A percentile compares a stretch with the other conserved stretches of the same genome.
These are phyloP conservation scores for Onygenales sp. DNA, from an alignment of 2,329 filamentous ascomycete species.

Conservation along the genomic window DNA sequence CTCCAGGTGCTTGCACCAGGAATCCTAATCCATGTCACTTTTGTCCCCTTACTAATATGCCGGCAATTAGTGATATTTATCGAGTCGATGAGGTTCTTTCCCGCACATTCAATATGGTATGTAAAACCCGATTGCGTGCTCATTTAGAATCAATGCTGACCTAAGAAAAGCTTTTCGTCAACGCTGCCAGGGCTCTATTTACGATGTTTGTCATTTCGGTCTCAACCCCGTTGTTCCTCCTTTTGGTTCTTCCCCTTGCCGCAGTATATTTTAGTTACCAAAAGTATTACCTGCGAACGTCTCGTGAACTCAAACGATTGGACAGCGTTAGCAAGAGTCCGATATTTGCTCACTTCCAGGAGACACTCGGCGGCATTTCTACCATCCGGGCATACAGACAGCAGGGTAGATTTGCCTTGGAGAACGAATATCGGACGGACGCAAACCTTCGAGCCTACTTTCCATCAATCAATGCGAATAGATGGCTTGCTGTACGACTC, in stretches of 20 bases:
- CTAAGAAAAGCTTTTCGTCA: slow-evolving; percentile 53
- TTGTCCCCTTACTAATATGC: neutral
- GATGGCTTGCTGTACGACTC: slow-evolving; percentile 89
- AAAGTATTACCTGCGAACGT: slow-evolving; percentile 92
- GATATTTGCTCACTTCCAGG: slow-evolving; percentile 97
- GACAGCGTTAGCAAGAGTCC: slow-evolving; percentile 94
- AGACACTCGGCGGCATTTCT: slow-evolving; percentile 84
- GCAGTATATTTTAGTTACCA: slow-evolving; percentile 86
- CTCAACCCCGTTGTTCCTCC: slow-evolving; percentile 69
- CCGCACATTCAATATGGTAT: slow-evolving; percentile 90
- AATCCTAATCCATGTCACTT: neutral
- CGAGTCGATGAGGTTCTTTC: slow-evolving; percentile 85
- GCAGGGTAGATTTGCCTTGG: slow-evolving; percentile 73
- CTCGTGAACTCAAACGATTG: slow-evolving; percentile 87
- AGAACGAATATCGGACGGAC: slow-evolving; percentile 97
- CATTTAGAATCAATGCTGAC: slow-evolving; percentile 9
- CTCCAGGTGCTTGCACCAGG: neutral
- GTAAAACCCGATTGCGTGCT: slow-evolving; percentile 16
- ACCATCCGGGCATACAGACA: slow-evolving; percentile 95
- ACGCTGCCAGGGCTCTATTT: slow-evolving; percentile 65
- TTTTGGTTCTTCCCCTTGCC: slow-evolving; percentile 70
- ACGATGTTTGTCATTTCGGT: slow-evolving; percentile 78
- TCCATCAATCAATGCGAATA: slow-evolving; percentile 85
- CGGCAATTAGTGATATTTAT: slow-evolving; percentile 41
- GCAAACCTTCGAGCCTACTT: slow-evolving; percentile 90